Evolutionary conservation across 2,329 filamentous ascomycete species (phyloP), one percentile per base, ranked within the genome.

Genomic region (Fusarium sp.): DNA sequence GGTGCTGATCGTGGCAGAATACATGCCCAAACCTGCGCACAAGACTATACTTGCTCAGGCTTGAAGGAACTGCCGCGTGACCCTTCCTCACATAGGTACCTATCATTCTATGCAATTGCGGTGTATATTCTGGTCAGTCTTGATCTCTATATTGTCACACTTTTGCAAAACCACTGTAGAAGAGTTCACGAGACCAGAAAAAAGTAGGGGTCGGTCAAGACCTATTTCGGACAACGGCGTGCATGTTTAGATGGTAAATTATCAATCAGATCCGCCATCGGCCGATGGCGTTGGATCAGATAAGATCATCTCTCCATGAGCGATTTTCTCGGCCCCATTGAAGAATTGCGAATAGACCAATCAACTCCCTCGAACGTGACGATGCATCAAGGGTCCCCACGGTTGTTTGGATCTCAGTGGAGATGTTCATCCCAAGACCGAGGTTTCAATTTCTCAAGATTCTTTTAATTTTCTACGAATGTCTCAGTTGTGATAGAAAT

Each of bases 231-330:
- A 67, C 51, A 42, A 63, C 64, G 28, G 18, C 20, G 13, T 47
- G 10, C 30, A 34, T 47, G 15, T 16, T 33, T 47, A 34, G 18
- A 20, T 40, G n/a, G n/a, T 67, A 50, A 62, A 73, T 71, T 23
- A 16, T 45, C 20, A 46, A 52, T 50, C 42, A 49, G 56, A 67
- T 67, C 58, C 52, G 37, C 33, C 26, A 67, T 67, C 63, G 52
- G 37, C 42, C 26, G 60, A 69, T 69, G 61, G 58, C 66, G 56
- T 62, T 51, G 28, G 31, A 62, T 67, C 61, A 57, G 57, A 62
- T 64, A 67, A 69, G 65, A 66, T 68, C 34, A 58, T 56, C 52
- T 54, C 23, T 18, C 16, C 18, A 26, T 71, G 69, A 72, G 70
- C 67, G 70, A 70, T 72, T 72, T 71, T 67, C 49, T 38, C 36